Evolutionary conservation across 306 rosid species (phyloP).

Genomic region (Trifolium fragiferum): DNA sequence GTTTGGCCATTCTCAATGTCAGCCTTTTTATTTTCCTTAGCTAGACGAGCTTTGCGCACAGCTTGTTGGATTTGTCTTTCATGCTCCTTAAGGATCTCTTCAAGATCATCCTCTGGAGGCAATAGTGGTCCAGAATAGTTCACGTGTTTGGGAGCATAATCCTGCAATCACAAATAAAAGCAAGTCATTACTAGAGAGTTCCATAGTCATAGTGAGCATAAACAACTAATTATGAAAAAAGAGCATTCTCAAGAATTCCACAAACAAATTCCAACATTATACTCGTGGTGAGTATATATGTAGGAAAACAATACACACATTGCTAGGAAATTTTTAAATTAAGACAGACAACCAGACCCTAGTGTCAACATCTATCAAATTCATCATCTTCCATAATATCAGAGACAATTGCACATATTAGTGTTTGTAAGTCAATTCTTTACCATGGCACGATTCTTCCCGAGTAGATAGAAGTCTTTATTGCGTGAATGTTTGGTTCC

Average conservation of each 20-base stretch:
- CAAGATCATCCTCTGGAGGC: slow-evolving; percentile 66
- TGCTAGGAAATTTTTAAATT: slow-evolving; percentile 13
- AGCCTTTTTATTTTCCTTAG: slow-evolving; percentile 57
- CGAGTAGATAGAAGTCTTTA: slow-evolving; percentile 51
- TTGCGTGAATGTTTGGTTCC: slow-evolving; percentile 50
- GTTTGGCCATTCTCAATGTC: slow-evolving; percentile 52
- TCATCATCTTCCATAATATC: slow-evolving; percentile 18
- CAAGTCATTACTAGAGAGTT: slow-evolving; percentile 21
- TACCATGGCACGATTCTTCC: slow-evolving; percentile 66
- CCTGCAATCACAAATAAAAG: slow-evolving; percentile 51
- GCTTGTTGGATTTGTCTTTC: slow-evolving; percentile 78
- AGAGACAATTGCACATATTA: slow-evolving; percentile 23
- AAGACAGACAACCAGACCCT: slow-evolving; percentile 18
- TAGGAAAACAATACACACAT: slow-evolving; percentile 1
- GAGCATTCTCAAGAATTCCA: slow-evolving; percentile 25
- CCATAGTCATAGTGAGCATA: slow-evolving; percentile 25
- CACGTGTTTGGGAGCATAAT: slow-evolving; percentile 49
- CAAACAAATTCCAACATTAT: slow-evolving; percentile 20
- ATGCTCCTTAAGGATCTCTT: slow-evolving; percentile 80
- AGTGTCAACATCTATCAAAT: slow-evolving; percentile 32
- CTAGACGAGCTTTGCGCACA: slow-evolving; percentile 73
- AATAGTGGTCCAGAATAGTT: slow-evolving; percentile 79
- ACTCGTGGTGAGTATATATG: not conserved
- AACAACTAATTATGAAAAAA: not conserved
- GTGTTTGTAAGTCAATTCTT: slow-evolving; percentile 33